phyloP scores from a whole-genome alignment of 1,284 basidiomycete species.

The Boletus mariae region DNA sequence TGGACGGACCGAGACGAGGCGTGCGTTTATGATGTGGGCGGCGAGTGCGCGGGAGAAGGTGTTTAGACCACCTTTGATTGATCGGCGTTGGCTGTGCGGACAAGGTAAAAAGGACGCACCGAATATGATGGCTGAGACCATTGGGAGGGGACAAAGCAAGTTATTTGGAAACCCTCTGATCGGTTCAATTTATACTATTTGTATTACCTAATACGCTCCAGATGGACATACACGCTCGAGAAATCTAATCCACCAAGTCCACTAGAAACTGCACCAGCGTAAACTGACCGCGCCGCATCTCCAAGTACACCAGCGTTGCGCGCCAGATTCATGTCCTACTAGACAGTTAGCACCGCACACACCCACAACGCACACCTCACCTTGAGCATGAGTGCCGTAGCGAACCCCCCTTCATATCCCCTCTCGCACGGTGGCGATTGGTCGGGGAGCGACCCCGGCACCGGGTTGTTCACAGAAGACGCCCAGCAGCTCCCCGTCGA shows the following conservation, averaged over 20 bases:
- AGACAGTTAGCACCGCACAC: slow-evolving; percentile 6
- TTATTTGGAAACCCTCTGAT: slow-evolving; percentile 10
- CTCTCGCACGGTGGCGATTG: slow-evolving; percentile 80
- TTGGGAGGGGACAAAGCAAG: background rate
- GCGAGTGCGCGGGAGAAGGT: slow-evolving; percentile 69
- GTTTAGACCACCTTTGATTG: slow-evolving; percentile 64
- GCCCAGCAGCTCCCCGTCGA: slow-evolving; percentile 85
- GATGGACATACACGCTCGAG: slow-evolving; percentile 71
- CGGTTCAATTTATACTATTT: slow-evolving; percentile 25
- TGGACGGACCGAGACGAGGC: slow-evolving; percentile 61
- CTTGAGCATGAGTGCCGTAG: slow-evolving; percentile 82
- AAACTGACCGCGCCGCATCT: slow-evolving; percentile 57
- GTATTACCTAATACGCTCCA: slow-evolving; percentile 36
- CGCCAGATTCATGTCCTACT: slow-evolving; percentile 79
- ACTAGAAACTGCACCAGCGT: slow-evolving; percentile 49
- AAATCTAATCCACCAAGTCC: slow-evolving; percentile 72
- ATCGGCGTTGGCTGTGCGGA: slow-evolving; percentile 5
- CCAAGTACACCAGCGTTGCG: slow-evolving; percentile 59
- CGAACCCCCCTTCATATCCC: slow-evolving; percentile 81
- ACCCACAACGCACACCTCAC: slow-evolving; percentile 34
- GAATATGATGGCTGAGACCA: slow-evolving; percentile 35
- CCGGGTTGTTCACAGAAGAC: slow-evolving; percentile 84
- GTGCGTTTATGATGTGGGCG: slow-evolving; percentile 57
- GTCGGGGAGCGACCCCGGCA: slow-evolving; percentile 66
- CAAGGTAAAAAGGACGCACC: slow-evolving; percentile 44